Evolutionary conservation across 164 flowering plant genomes (phyloP).

Genomic region (Saururus chinensis): DNA sequence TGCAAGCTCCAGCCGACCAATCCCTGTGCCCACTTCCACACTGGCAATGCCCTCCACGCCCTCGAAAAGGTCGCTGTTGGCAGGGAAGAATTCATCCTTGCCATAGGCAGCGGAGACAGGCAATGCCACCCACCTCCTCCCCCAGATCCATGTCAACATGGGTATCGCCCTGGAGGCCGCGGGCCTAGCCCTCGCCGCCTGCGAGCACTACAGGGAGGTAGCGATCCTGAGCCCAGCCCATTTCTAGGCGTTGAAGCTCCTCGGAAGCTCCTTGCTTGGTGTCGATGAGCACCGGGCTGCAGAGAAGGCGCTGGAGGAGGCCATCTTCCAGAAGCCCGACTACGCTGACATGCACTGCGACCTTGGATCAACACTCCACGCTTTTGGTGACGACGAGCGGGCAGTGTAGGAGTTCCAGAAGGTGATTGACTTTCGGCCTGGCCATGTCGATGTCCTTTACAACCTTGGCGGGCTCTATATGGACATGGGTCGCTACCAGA

Average conservation of each 20-base stretch:
- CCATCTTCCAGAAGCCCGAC: slow-evolving; percentile 81
- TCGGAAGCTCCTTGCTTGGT: slow-evolving; percentile 96
- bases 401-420: slow-evolving; percentile 95
- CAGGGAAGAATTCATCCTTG: slow-evolving; percentile 65
- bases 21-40: slow-evolving; percentile 84
- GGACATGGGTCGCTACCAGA: no score
- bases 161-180: slow-evolving; percentile 92
- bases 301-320: slow-evolving; percentile 92
- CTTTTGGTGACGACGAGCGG: no score
- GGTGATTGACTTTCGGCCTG: slow-evolving; percentile 94
- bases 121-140: no score
- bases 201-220: slow-evolving; percentile 98
- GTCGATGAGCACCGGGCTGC: slow-evolving; percentile 97
- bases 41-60: slow-evolving; percentile 73
- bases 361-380: slow-evolving; percentile 94
- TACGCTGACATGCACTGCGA: slow-evolving; percentile 99
- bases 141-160: slow-evolving; percentile 90
- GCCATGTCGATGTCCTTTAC: slow-evolving; percentile 91
- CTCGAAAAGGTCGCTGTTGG: slow-evolving; percentile 57
- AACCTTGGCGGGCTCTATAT: slow-evolving; percentile 92
- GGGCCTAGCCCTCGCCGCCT: slow-evolving; percentile 91
- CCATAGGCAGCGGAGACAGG: slow-evolving; percentile 86
- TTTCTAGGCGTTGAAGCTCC: slow-evolving; percentile 89
- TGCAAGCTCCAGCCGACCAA: slow-evolving; percentile 87
- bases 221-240: no score